A percentile compares a stretch with the other conserved stretches of the same genome.
Conservation (phyloP, 2,329 filamentous ascomycete genomes). For the Arthrobotrys sinensis region DNA sequence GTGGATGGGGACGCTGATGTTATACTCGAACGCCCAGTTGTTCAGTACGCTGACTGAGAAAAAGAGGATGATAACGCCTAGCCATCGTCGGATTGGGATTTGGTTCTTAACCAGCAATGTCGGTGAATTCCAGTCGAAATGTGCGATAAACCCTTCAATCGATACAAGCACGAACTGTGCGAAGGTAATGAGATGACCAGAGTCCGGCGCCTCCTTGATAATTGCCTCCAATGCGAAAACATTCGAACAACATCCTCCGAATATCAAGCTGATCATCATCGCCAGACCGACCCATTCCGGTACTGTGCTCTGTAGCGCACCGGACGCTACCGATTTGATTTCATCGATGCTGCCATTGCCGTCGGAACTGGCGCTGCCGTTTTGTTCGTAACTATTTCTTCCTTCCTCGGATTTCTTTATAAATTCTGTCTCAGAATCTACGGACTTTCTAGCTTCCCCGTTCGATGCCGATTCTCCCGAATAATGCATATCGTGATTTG, state of each 20-base stretch:
- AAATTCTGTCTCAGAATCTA: constrained; percentile 48
- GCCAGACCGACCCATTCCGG: constrained; percentile 76
- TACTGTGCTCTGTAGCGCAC: constrained; percentile 65
- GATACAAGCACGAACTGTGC: constrained; percentile 90
- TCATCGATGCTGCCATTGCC: constrained; percentile 43
- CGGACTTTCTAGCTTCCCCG: constrained; percentile 37
- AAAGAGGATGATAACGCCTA: constrained; percentile 90
- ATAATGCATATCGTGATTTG: constrained; percentile 43
- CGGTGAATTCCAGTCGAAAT: constrained; percentile 78
- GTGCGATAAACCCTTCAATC: constrained; percentile 81
- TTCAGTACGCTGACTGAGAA: constrained; percentile 95
- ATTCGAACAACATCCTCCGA: constrained; percentile 95
- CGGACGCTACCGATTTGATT: constrained; percentile 37
- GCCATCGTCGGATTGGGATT: constrained; percentile 87
- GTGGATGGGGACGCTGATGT: constrained; percentile 95
- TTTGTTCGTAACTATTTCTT: constrained; percentile 37
- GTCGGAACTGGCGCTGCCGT: constrained; percentile 44
- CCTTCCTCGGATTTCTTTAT: constrained; percentile 60
- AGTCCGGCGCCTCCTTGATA: constrained; percentile 87
- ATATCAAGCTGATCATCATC: constrained; percentile 86
- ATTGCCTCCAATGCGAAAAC: constrained; percentile 98
- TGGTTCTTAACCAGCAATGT: constrained; percentile 81
- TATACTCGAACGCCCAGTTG: constrained; percentile 97
- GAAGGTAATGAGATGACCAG: constrained; percentile 89
- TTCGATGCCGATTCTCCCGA: constrained; percentile 37